Evolutionary conservation across 2,329 filamentous ascomycete species (phyloP).

Genomic region (Trichoderma atroviride): DNA sequence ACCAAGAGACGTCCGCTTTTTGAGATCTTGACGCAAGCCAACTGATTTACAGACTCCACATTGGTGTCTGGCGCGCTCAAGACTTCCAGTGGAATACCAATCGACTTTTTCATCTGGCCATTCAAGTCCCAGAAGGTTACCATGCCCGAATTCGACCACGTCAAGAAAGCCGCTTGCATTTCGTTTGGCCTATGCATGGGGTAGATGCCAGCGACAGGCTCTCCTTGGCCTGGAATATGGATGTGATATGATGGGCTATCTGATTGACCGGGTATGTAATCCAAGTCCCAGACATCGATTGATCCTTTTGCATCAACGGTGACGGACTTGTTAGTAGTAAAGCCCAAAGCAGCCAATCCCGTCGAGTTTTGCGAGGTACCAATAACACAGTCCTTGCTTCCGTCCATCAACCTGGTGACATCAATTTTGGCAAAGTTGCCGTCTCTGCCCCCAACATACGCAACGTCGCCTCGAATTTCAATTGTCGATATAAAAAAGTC

Average conservation of each 20-base stretch:
- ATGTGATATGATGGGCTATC: conserved; percentile 49
- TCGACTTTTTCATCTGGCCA: conserved; percentile 66
- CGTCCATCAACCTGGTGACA: conserved; percentile 52
- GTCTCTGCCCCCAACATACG: conserved; percentile 71
- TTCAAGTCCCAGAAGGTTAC: conserved; percentile 81
- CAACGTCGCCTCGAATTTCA: conserved; percentile 58
- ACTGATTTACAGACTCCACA: conserved; percentile 58
- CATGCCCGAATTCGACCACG: conserved; percentile 81
- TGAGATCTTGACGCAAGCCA: conserved; percentile 63
- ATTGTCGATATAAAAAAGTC: conserved; percentile 71
- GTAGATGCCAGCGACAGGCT: conserved; percentile 73
- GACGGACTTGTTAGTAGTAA: conserved; percentile 66
- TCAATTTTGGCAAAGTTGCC: conserved; percentile 60
- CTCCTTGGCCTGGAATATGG: conserved; percentile 64
- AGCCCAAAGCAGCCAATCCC: conserved; percentile 68
- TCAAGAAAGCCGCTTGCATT: conserved; percentile 74
- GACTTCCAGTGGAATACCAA: conserved; percentile 72
- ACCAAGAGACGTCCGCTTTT: conserved; percentile 67
- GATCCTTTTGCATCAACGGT: conserved; percentile 75
- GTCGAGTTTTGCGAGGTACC: conserved; percentile 43
- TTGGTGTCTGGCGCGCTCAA: conserved; percentile 65
- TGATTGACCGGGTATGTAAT: conserved; percentile 47
- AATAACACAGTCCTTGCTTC: conserved; percentile 44
- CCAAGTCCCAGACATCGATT: conserved; percentile 67
- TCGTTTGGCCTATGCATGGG: conserved; percentile 62